Evolutionary conservation across 306 rosid species (phyloP).

Genomic region (Cucurbita moschata): DNA sequence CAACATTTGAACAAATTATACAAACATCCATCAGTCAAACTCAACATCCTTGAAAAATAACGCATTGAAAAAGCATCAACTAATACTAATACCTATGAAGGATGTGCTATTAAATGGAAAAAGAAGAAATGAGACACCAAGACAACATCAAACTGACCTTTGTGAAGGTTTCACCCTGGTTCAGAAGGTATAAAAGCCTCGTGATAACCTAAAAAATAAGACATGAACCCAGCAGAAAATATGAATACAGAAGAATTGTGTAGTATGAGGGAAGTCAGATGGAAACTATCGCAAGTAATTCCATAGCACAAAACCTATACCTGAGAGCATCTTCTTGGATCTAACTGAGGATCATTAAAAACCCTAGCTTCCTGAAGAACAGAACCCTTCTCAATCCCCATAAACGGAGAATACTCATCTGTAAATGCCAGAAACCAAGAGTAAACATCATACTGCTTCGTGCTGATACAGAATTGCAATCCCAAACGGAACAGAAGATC

Average conservation of each 20-base stretch:
- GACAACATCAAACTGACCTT: slow-evolving; percentile 35
- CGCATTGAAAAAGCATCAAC: background rate
- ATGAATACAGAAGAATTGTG: background rate
- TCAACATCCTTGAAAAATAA: background rate
- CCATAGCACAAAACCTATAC: slow-evolving; percentile 18
- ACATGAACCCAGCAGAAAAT: slow-evolving; percentile 1
- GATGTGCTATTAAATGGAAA: background rate
- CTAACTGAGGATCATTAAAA: slow-evolving; percentile 94
- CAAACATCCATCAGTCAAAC: background rate
- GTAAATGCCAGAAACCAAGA: slow-evolving; percentile 15
- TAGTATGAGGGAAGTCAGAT: background rate
- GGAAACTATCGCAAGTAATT: background rate
- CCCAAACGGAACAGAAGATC: slow-evolving; percentile 14
- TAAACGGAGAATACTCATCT: slow-evolving; percentile 80
- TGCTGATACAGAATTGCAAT: slow-evolving; percentile 4
- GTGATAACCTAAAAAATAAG: slow-evolving; percentile 66
- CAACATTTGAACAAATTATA: background rate
- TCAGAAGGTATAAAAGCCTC: slow-evolving; percentile 77
- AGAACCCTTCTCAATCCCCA: slow-evolving; percentile 95
- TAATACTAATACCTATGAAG: background rate
- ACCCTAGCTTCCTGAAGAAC: slow-evolving; percentile 99
- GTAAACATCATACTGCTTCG: slow-evolving; percentile 7
- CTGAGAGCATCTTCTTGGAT: slow-evolving; percentile 96
- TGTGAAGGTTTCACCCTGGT: slow-evolving; percentile 89
- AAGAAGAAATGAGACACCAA: background rate